These are phyloP conservation scores for Aureobasidium zeae DNA, from an alignment of 2,329 filamentous ascomycete species.

Conservation along the genomic window DNA sequence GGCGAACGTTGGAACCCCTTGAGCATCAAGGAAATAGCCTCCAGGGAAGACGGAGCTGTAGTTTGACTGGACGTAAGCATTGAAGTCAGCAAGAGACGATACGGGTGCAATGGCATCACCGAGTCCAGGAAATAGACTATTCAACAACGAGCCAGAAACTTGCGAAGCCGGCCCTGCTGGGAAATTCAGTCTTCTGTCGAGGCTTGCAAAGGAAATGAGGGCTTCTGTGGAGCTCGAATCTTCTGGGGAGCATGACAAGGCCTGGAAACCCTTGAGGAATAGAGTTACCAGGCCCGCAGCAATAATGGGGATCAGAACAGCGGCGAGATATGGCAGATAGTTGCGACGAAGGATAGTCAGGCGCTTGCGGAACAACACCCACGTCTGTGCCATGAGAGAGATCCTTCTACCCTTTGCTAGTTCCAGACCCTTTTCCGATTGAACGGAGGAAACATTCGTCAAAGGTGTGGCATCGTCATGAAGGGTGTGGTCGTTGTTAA, in stretches of 20 bases:
- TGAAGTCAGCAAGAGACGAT: conserved; percentile 59
- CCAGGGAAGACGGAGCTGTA: conserved; percentile 64
- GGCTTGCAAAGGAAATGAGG: conserved; percentile 20
- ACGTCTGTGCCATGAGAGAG: conserved; percentile 58
- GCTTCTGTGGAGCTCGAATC: conserved; percentile 6
- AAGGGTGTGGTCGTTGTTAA: conserved; percentile 37
- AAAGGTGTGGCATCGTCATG: conserved; percentile 19
- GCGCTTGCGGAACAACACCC: conserved; percentile 69
- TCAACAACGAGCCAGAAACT: conserved; percentile 27
- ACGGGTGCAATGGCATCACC: conserved; percentile 41
- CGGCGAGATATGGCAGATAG: conserved; percentile 64
- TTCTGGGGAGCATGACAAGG: conserved; percentile 39
- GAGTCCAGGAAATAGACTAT: conserved; percentile 23
- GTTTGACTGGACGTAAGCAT: conserved; percentile 51
- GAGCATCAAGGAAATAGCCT: conserved; percentile 64
- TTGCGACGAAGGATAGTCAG: conserved; percentile 68
- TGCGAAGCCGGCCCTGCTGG: conserved; percentile 33
- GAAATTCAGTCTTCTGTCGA: conserved; percentile 25
- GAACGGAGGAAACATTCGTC: conserved; percentile 10
- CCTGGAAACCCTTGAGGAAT: conserved; percentile 53
- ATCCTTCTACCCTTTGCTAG: conserved; percentile 62
- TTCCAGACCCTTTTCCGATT: conserved; percentile 26
- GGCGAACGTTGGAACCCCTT: conserved; percentile 53
- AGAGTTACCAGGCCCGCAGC: conserved; percentile 71
- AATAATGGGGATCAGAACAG: conserved; percentile 67